Evolutionary conservation across 2,329 filamentous ascomycete genomes (phyloP), one percentile per base, ranked within the genome.

Genomic region (Exserohilum rostratum): DNA sequence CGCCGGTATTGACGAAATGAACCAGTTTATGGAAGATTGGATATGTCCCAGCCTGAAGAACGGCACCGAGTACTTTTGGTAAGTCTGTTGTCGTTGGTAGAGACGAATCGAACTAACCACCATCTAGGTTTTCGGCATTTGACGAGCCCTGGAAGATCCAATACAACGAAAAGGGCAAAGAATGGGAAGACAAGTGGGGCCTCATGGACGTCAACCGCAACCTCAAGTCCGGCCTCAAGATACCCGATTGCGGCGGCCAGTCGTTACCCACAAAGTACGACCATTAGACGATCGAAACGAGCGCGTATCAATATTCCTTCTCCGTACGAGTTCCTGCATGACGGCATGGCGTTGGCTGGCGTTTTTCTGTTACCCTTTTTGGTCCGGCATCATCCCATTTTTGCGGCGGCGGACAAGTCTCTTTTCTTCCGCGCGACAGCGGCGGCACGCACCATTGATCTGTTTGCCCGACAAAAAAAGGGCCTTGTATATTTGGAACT

Each of bases 121-220:
- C 5, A 1, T 45, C 20, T 55, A 86, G 85, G 86, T 97, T 98
- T 73, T 90, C 93, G 71, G 91, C 92, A 9, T 98, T 97, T 72
- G 93, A 98, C 72, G 93, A 98, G 81, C 92, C 92, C 2, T 98
- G 93, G 93, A 97, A 98, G 79, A 80, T 89, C 50, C 70, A 76
- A 15, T 96, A 87, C 78, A 89, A 97, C 73, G 80, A 79, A 35
- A 62, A 76, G 76, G 53, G 69, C 39, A 70, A 93, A 78, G 82
- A 90, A 47, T 97, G 93, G 93, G 93, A 98, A 79, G 91, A 96
- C 72, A 90, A 96, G 73, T 97, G 93, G 93, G 93, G 95, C 9
- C 78, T 98, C 12, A 87, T 98, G 86, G 91, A 96, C 66, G 84
- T 91, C 3, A 83, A 91, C 68, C 86, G 93, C 53, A 91, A 93